Evolutionary conservation across 106 monocot species (phyloP).

Genomic region (Acorus gramineus): DNA sequence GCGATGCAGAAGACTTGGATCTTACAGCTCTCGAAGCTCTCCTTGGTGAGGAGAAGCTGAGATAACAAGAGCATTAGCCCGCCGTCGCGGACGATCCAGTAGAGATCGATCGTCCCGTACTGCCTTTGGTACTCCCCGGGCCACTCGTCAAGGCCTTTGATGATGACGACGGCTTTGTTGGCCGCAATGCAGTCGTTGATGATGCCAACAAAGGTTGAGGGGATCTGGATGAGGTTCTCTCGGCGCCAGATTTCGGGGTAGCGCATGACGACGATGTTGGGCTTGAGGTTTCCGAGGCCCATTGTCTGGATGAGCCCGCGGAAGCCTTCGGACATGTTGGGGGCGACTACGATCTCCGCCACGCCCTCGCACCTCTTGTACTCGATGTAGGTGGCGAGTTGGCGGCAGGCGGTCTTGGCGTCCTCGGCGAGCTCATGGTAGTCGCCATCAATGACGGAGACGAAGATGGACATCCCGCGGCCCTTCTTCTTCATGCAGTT

Average conservation of each 20-base stretch:
- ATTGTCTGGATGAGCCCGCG: constrained; percentile 92
- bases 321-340: constrained; percentile 80
- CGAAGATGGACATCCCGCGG: constrained; percentile 92
- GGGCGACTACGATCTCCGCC: constrained; percentile 88
- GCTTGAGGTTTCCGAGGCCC: constrained; percentile 97
- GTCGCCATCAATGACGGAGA: constrained; percentile 85
- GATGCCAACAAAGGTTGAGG: constrained; percentile 87
- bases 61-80: constrained; percentile 94
- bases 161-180: constrained; percentile 93
- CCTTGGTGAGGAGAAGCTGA: constrained; percentile 90
- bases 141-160: constrained; percentile 98
- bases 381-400: constrained; percentile 82
- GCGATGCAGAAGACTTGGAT: constrained; percentile 98
- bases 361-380: constrained; percentile 95
- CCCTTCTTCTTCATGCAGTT: constrained; percentile 99
- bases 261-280: constrained; percentile 95
- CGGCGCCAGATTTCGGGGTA: constrained; percentile 98
- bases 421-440: constrained; percentile 83
- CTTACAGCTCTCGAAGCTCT: constrained; percentile 90
- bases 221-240: constrained; percentile 85
- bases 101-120: constrained; percentile 92
- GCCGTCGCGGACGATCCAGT: constrained; percentile 98
- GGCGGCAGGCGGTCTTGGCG: constrained; percentile 75
- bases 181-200: constrained; percentile 96
- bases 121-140: constrained; percentile 93